A percentile compares a stretch with the other conserved stretches of the same genome.
These are phyloP conservation scores for Schoenoplectus triqueter DNA, from an alignment of 202 grass and related monocot genomes.

Conservation along the genomic window DNA sequence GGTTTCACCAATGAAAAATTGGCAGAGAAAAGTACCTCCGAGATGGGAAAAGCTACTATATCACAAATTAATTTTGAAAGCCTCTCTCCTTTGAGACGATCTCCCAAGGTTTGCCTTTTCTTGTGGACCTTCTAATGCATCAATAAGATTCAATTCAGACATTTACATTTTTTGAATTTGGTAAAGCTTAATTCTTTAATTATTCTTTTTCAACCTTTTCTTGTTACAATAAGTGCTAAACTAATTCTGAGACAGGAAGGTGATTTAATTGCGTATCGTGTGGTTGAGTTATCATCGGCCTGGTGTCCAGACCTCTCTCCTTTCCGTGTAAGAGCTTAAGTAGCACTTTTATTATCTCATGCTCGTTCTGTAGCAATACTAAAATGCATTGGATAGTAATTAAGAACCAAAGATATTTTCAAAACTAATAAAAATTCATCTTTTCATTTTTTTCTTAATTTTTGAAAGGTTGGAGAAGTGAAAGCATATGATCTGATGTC, in stretches of 20 bases:
- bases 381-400: constrained; percentile 11
- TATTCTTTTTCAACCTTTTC: background rate
- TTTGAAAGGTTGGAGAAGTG: constrained; percentile 85
- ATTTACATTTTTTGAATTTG: background rate
- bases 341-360: background rate
- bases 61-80: constrained; percentile 62
- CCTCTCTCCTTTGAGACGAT: constrained; percentile 64
- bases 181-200: background rate
- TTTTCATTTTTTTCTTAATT: constrained; percentile 29
- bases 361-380: constrained; percentile 23
- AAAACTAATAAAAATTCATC: background rate
- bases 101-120: constrained; percentile 66
- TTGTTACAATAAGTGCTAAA: constrained; percentile 8
- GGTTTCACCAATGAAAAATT: background rate
- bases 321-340: constrained; percentile 57
- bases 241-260: constrained; percentile 60
- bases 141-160: constrained; percentile 14
- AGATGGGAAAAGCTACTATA: constrained; percentile 51
- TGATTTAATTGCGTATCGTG: constrained; percentile 77
- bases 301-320: constrained; percentile 93
- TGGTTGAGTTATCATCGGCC: constrained; percentile 78
- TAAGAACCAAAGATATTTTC: background rate
- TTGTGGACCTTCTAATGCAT: background rate
- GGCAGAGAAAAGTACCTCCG: constrained; percentile 42
- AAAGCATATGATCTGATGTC: constrained; percentile 70